phyloP scores from a whole-genome alignment of 805 yeast genomes.

The Myxozyma melibiosi region DNA sequence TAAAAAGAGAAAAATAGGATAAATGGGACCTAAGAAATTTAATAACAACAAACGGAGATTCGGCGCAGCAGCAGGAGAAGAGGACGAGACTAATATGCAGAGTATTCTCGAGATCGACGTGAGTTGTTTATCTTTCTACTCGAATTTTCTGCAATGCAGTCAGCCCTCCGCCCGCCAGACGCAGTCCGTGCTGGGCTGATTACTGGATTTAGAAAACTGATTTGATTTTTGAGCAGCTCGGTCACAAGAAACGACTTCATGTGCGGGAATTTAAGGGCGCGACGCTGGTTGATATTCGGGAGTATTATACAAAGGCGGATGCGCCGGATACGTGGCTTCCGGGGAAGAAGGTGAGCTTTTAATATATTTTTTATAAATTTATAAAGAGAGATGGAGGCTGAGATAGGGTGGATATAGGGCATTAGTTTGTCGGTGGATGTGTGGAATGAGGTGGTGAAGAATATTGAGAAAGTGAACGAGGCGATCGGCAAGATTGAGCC shows the following conservation, averaged over 20 bases:
- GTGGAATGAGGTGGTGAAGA: slow-evolving; percentile 36
- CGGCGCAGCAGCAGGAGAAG: neutral
- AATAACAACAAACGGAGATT: neutral
- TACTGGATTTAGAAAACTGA: neutral
- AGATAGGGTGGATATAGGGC: slow-evolving; percentile 37
- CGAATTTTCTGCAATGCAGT: too few species aligned
- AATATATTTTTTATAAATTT: too few species aligned
- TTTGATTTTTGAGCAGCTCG: slow-evolving; percentile 44
- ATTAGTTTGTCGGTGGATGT: slow-evolving; percentile 38
- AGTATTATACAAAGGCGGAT: slow-evolving; percentile 63
- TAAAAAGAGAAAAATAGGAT: too few species aligned
- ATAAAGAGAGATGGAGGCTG: neutral
- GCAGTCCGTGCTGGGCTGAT: too few species aligned
- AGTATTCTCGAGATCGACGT: slow-evolving; percentile 15
- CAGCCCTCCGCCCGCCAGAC: too few species aligned
- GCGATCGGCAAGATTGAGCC: slow-evolving; percentile 34
- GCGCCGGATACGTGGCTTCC: slow-evolving; percentile 50
- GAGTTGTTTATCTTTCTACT: too few species aligned
- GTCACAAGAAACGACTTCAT: slow-evolving; percentile 67
- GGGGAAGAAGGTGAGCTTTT: slow-evolving; percentile 64
- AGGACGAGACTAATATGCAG: neutral
- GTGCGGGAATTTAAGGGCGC: slow-evolving; percentile 71
- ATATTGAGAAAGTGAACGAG: slow-evolving; percentile 30
- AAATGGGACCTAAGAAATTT: too few species aligned
- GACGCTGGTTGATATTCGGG: slow-evolving; percentile 79